Conservation (phyloP, 2,329 filamentous ascomycete genomes). For the Pyricularia sp. region DNA sequence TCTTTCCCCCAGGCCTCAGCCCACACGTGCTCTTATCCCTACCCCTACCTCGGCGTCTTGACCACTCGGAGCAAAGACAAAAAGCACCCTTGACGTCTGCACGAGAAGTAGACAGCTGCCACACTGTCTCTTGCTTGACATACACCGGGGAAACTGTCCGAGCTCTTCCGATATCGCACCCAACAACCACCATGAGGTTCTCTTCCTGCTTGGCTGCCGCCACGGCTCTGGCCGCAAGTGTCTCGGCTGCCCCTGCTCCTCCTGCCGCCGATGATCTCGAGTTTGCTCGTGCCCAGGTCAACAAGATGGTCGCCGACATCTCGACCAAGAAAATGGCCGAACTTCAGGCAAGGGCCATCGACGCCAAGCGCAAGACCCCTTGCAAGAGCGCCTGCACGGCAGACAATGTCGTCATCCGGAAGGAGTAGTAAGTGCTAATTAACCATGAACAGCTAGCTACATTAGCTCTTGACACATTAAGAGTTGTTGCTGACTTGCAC, state of each 20-base stretch:
- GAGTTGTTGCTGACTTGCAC: not conserved
- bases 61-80: not conserved
- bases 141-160: too few relatives aligned
- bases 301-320: not conserved
- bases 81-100: too few relatives aligned
- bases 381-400: slow-evolving; percentile 14
- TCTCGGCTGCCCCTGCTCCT: not conserved
- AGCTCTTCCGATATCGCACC: not conserved
- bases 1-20: not conserved
- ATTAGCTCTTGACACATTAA: not conserved
- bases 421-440: slow-evolving; percentile 18
- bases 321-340: not conserved
- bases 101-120: too few relatives aligned
- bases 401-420: slow-evolving; percentile 16
- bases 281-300: not conserved
- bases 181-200: not conserved
- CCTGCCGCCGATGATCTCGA: not conserved
- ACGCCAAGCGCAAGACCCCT: not conserved
- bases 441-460: too few relatives aligned
- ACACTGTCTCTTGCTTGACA: too few relatives aligned
- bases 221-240: not conserved
- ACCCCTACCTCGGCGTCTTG: not conserved
- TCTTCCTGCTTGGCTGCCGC: not conserved
- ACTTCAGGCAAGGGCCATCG: not conserved
- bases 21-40: not conserved